Base-by-base conservation (phyloP, 2,329 filamentous ascomycete genomes). In the Fonsecaea pugnacius region DNA sequence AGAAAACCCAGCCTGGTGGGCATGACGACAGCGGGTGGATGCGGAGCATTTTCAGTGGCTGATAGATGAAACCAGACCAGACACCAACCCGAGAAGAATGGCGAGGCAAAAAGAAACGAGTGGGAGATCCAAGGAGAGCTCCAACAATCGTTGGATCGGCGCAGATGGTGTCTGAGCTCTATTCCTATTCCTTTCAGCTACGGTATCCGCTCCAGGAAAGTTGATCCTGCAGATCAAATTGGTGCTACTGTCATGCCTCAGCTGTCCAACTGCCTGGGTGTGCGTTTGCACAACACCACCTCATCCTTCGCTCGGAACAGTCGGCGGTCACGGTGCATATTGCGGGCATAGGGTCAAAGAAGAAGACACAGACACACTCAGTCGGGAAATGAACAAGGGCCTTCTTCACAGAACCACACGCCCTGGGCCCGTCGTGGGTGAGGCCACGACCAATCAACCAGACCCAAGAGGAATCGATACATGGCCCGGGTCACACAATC, bases 11-110 rank as follows among this genome's bases (percentile, higher is more conserved):
- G 40, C 55, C 8, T 33, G 55, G 38, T 32, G 55, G 27, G 53
- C 53, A 56, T 56, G 16, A 56, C 53, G 53, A 46, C 38, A 46
- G 55, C 38, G 40, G 38, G 55, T 50, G 30, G 55, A 50, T 40
- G 55, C 40, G 55, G 24, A 58, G 38, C 38, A 46, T 58, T 43
- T 30, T 43, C 38, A 58, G 55, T 58, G 55, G 55, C 8, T 46
- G 55, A 48, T 16, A 56, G 21, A 24, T 32, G 12, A 30, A 48
- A 21, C 30, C 18, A 9, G 40, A 48, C 16, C 55, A 32, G 38
- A 48, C 38, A 43, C 9, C 16, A 14, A 18, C 16, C 43, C 43
- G n/a, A 21, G 40, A 7, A 48, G 43, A 18, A 48, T 16, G 21
- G 9, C 7, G 21, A 48, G 43, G 43, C 18, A 48, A 48, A 27